phyloP scores from a whole-genome alignment of 805 yeast species.

The Kluyveromyces nonfermentans region DNA sequence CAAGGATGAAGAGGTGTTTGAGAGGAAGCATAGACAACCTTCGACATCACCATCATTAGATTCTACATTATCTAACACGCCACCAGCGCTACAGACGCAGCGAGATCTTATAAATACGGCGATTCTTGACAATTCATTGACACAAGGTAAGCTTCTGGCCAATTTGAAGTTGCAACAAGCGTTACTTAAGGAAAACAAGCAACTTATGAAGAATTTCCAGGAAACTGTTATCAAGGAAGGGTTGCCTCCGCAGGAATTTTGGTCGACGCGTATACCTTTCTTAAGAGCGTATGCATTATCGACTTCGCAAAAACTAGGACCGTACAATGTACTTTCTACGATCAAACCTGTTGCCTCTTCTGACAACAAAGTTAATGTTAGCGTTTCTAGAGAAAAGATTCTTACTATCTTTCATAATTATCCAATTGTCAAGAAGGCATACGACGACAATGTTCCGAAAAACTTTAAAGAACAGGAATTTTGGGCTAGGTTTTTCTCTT shows the following conservation, averaged over 20 bases:
- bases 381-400: conserved; percentile 84
- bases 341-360: conserved; percentile 89
- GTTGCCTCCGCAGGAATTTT: conserved; percentile 72
- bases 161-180: conserved; percentile 75
- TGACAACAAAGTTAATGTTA: conserved; percentile 88
- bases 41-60: conserved; percentile 7
- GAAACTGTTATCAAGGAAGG: conserved; percentile 78
- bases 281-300: conserved; percentile 81
- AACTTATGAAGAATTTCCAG: conserved; percentile 65
- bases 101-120: conserved; percentile 30
- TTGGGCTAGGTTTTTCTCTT: conserved; percentile 93
- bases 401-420: conserved; percentile 85
- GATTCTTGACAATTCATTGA: conserved; percentile 38
- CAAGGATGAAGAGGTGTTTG: conserved; percentile 41
- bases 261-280: conserved; percentile 74
- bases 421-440: conserved; percentile 84
- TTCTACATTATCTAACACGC: conserved; percentile 4
- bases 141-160: conserved; percentile 48
- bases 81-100: conserved; percentile 16
- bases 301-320: conserved; percentile 78
- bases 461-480: conserved; percentile 77
- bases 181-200: conserved; percentile 58
- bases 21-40: conserved; percentile 27
- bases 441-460: conserved; percentile 83
- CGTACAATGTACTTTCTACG: conserved; percentile 87